Base-by-base conservation (phyloP, 768 basidiomycete genomes). In the Rhodocollybia butyracea region DNA sequence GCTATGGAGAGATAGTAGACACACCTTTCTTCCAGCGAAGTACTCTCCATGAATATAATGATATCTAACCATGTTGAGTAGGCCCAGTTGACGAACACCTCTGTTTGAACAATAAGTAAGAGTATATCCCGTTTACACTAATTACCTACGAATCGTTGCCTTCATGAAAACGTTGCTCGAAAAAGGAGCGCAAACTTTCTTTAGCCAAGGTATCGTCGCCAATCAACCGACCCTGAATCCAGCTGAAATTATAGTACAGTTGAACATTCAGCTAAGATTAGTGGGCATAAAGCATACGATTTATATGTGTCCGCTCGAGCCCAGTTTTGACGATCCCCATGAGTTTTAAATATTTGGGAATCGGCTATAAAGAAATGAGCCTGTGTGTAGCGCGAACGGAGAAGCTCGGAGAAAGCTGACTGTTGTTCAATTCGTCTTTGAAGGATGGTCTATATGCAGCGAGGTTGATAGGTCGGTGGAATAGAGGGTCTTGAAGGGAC, bases 111-210 rank as follows among this genome's bases (percentile, higher is more conserved):
- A n/a, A n/a, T n/a, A n/a, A n/a, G n/a, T n/a, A n/a, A n/a, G n/a
- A n/a, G n/a, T n/a, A n/a, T n/a, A n/a, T n/a, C n/a, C n/a, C 17
- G 7, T n/a, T 13, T 38, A 38, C 11, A 21, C 11, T 39, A 41
- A 24, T 41, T 7, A 76, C 89, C 61, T 57, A 91, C 90, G 89
- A 93, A 66, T 93, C 90, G 59, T 83, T 85, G 31, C 76, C 79
- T 54, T 88, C 84, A 59, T 91, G 86, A 63, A 94, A 94, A 63
- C 83, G 86, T 57, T 93, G 91, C 65, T 93, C 91, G 60, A 93
- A 94, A 66, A 89, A 94, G 51, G 81, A 73, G 31, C 90, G 80
- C 36, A 94, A 69, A 60, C 83, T 86, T 60, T 91, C 89, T 2
- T 81, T 76, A 0, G 89, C 89, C 8, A 79, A 60, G 42, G 82